A percentile compares a stretch with the other conserved stretches of the same genome.
These are phyloP conservation scores for Mycena maculata DNA, from an alignment of 768 basidiomycete genomes.

Conservation along the genomic window DNA sequence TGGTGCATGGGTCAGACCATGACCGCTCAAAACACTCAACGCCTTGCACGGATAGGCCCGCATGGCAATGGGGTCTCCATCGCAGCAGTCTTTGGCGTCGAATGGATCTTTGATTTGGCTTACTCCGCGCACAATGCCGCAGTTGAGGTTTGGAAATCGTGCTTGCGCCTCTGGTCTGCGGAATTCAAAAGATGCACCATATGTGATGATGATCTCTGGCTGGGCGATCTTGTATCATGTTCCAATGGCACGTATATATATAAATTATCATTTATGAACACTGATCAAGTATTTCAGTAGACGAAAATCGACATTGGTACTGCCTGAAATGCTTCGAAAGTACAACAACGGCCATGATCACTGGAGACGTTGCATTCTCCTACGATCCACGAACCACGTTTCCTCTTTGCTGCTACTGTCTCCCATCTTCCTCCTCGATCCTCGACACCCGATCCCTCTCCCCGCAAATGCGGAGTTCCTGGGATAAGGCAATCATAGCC, in stretches of 20 bases:
- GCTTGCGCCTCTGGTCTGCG: slow-evolving; percentile 11
- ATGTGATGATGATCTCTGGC: slow-evolving; percentile 20
- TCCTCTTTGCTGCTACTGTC: slow-evolving; percentile 26
- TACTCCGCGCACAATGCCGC: slow-evolving; percentile 8
- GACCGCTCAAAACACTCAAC: slow-evolving; percentile 15
- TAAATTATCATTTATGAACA: background rate
- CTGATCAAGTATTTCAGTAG: slow-evolving; percentile 8
- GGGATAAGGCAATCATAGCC: slow-evolving; percentile 22
- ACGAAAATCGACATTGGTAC: slow-evolving; percentile 26
- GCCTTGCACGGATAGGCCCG: slow-evolving; percentile 20
- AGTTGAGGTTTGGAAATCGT: slow-evolving; percentile 19
- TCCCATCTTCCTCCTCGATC: slow-evolving; percentile 12
- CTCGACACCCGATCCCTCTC: slow-evolving; percentile 20
- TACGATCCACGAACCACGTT: slow-evolving; percentile 24
- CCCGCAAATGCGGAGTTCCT: slow-evolving; percentile 20
- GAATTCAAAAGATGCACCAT: slow-evolving; percentile 18
- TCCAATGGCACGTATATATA: slow-evolving; percentile 21
- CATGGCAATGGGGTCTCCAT: slow-evolving; percentile 19
- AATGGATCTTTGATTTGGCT: slow-evolving; percentile 21
- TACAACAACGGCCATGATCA: slow-evolving; percentile 25
- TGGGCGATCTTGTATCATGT: slow-evolving; percentile 22
- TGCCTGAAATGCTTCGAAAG: slow-evolving; percentile 23
- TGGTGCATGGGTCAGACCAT: slow-evolving; percentile 7
- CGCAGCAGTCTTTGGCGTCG: slow-evolving; percentile 22
- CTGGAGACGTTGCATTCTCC: slow-evolving; percentile 25